Evolutionary conservation across 2,329 filamentous ascomycete genomes (phyloP).

Genomic region (Colletotrichum sp.): DNA sequence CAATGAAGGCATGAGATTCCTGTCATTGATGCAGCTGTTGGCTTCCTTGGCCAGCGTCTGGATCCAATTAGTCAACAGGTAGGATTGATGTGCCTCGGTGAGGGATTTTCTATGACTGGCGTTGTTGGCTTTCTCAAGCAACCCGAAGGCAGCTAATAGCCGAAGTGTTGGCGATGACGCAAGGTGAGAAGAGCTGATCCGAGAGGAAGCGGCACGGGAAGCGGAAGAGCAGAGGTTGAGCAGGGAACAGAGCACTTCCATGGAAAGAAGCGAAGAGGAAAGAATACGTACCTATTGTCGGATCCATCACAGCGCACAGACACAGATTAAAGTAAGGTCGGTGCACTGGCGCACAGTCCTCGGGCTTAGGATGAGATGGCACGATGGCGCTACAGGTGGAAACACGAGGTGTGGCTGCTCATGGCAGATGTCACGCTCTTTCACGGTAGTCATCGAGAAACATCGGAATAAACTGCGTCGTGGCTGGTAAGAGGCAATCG

Average conservation of each 20-base stretch:
- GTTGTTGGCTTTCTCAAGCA: background rate
- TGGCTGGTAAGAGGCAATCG: background rate
- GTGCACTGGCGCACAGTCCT: background rate
- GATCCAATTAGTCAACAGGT: background rate
- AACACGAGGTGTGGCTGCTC: conserved; percentile 1
- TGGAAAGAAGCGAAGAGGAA: background rate
- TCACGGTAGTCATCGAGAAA: background rate
- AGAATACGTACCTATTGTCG: background rate
- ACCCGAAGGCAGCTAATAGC: background rate
- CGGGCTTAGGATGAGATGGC: background rate
- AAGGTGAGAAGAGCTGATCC: background rate
- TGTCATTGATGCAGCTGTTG: background rate
- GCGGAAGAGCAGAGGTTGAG: background rate
- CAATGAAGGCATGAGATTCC: background rate
- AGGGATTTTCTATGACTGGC: background rate
- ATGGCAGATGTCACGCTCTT: background rate
- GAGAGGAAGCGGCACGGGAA: background rate
- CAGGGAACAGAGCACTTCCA: background rate
- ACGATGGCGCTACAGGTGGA: background rate
- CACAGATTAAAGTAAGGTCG: background rate
- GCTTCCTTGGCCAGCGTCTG: background rate
- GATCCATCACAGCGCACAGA: background rate
- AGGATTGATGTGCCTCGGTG: background rate
- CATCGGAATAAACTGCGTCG: background rate
- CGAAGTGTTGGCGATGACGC: background rate